These are phyloP conservation scores for Tripterygium wilfordii DNA, from an alignment of 177 flowering plant genomes.

Conservation along the genomic window DNA sequence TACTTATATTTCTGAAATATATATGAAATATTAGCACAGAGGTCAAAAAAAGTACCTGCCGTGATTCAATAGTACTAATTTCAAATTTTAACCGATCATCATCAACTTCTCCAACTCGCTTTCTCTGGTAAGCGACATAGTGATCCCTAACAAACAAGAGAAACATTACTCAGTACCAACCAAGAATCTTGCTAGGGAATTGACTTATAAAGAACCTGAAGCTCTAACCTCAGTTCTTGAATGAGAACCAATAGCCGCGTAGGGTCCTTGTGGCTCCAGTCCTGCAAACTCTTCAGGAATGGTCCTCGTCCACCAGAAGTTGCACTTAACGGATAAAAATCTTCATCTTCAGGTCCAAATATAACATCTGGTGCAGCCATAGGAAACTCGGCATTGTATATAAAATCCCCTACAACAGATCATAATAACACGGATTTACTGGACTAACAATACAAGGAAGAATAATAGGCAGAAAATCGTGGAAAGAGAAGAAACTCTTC, in stretches of 20 bases:
- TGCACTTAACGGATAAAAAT: slow-evolving; percentile 44
- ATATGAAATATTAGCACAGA: no score
- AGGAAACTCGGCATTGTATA: slow-evolving; percentile 67
- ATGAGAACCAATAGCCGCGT: slow-evolving; percentile 53
- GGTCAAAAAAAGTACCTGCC: slow-evolving; percentile 59
- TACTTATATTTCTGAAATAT: no score
- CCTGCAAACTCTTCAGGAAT: slow-evolving; percentile 33
- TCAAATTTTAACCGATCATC: slow-evolving; percentile 91
- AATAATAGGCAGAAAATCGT: no score
- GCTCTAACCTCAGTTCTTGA: slow-evolving; percentile 61
- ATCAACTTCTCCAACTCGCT: slow-evolving; percentile 71
- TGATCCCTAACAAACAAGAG: slow-evolving; percentile 47
- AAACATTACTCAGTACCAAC: no score
- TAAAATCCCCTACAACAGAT: slow-evolving; percentile 84
- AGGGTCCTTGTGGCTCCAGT: slow-evolving; percentile 82
- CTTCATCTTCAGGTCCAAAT: slow-evolving; percentile 75
- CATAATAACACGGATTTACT: no score
- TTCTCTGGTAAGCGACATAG: slow-evolving; percentile 60
- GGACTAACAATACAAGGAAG: no score
- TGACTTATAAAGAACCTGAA: no score
- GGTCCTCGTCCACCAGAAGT: slow-evolving; percentile 22
- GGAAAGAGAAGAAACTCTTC: not conserved
- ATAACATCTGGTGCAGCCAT: slow-evolving; percentile 78
- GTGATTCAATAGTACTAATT: slow-evolving; percentile 58
- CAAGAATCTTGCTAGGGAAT: no score